Base-by-base conservation (phyloP, 208 protist species). In the Kentomonas sorsogonicus region DNA sequence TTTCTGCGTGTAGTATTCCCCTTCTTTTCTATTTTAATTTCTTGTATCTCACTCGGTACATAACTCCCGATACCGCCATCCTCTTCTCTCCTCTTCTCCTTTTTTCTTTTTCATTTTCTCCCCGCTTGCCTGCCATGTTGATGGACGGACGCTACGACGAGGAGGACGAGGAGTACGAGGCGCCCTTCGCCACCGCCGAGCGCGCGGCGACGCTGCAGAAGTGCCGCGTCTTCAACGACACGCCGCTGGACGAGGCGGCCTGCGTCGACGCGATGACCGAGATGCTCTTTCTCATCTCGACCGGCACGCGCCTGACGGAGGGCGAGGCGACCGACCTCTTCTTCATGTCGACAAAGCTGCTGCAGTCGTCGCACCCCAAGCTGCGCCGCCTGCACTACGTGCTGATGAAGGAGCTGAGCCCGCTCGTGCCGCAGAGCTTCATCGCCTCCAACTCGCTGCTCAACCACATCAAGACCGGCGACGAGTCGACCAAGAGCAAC, bases 311-410 rank as follows among this genome's bases (percentile, higher is more conserved):
- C 0, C 81, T 99, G 36, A 95, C 89, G 5, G 77, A 77, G 40
- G 80, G 50, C 6, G 98, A 99, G 79, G 96, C 98, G 5, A 99
- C 97, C 5, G 89, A 97, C 52, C 56, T 99, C 45, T 99, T 99
- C 80, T 99, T 99, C 70, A 91, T 89, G 62, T 92, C 96, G 0
- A 99, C 98, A 10, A 99, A 99, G 75, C 83, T 99, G 23, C 96
- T 99, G 60, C 96, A 99, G 70, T 98, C 94, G 3, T 83, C 79
- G 25, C 79, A 99, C 72, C 63, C 89, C 13, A 91, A 95, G 56
- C 88, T 99, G 31, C 86, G 98, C 16, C 91, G 98, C 11, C 68
- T 99, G 66, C 82, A 99, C 51, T 99, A 99, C 73, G 74, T 99
- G 2, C 68, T 98, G 27, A 88, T 99, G 69, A 99, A 99, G 72